Conservation (phyloP, 768 basidiomycete genomes). For the Neoboletus magnificus region DNA sequence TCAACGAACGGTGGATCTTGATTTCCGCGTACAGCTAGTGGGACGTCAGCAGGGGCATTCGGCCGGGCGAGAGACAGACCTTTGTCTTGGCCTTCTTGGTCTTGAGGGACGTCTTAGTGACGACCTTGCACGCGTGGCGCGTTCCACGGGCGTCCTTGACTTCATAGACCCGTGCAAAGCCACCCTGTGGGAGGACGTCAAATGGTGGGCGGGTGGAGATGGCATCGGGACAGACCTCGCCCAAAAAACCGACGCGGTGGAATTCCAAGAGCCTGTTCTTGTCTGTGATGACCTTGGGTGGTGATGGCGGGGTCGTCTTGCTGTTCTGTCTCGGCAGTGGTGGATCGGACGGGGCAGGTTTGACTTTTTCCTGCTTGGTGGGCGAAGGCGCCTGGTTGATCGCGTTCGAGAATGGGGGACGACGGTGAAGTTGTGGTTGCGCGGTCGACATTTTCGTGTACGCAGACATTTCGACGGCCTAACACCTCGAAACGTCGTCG, state of each 20-base stretch:
- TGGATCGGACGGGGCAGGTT: conserved; percentile 47
- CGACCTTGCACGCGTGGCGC: conserved; percentile 86
- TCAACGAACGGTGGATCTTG: conserved; percentile 89
- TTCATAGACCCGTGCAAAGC: conserved; percentile 96
- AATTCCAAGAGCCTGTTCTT: conserved; percentile 55
- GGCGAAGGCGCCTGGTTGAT: conserved; percentile 37
- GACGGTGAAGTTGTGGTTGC: conserved; percentile 27
- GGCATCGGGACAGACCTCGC: conserved; percentile 56
- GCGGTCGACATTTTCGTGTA: conserved; percentile 32
- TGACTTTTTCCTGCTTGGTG: conserved; percentile 38
- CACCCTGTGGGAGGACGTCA: conserved; percentile 49
- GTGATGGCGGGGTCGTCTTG: conserved; percentile 78
- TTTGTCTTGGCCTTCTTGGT: conserved; percentile 98
- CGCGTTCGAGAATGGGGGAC: conserved; percentile 43
- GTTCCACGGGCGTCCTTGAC: conserved; percentile 68
- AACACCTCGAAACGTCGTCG: conserved; percentile 40
- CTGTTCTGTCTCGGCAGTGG: conserved; percentile 80
- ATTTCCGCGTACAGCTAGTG: conserved; percentile 94
- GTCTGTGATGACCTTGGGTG: conserved; percentile 73
- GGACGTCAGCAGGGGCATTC: conserved; percentile 1
- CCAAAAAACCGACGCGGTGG: conserved; percentile 76
- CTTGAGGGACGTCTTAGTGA: conserved; percentile 87
- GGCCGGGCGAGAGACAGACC: conserved; percentile 40
- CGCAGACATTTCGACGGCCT: conserved; percentile 43
- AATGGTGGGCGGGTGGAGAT: background rate